A percentile compares a stretch with the other conserved stretches of the same genome.
These are phyloP conservation scores for Avena atlantica DNA, from an alignment of 176 grass and related monocot genomes.

Conservation along the genomic window DNA sequence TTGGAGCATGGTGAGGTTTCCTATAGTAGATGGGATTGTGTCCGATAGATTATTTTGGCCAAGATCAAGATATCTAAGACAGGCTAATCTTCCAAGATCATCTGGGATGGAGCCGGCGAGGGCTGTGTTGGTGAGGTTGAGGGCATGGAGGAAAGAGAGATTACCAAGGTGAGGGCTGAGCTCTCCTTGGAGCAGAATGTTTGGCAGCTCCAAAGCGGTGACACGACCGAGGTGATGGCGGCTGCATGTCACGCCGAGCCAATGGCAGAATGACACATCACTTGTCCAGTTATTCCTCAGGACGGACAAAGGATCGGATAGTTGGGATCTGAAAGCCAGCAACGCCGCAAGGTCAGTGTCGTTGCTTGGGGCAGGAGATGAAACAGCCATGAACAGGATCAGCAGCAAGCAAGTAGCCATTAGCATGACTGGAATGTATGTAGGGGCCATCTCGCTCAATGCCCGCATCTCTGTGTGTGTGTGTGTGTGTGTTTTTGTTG, in stretches of 20 bases:
- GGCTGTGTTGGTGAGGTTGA: background rate
- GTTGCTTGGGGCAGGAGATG: background rate
- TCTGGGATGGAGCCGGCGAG: background rate
- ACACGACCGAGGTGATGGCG: background rate
- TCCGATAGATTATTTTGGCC: background rate
- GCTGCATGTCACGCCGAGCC: background rate
- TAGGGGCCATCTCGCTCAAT: background rate
- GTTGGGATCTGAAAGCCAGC: background rate
- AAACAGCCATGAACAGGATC: background rate
- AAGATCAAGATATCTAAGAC: background rate
- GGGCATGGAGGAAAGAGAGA: background rate
- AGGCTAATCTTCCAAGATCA: background rate
- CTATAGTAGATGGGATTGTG: rapidly evolving
- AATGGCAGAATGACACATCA: background rate
- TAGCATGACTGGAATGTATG: background rate
- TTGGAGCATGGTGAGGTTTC: background rate
- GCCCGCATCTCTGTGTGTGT: background rate
- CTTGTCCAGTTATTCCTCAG: background rate
- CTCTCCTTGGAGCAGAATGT: background rate
- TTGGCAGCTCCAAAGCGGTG: background rate
- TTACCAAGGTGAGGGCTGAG: background rate
- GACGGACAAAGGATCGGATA: background rate
- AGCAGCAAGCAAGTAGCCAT: background rate
- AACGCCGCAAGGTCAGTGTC: background rate
- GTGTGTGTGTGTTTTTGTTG: background rate